Evolutionary conservation across 129 eudicot species (phyloP).

Genomic region (Saposhnikovia divaricata): DNA sequence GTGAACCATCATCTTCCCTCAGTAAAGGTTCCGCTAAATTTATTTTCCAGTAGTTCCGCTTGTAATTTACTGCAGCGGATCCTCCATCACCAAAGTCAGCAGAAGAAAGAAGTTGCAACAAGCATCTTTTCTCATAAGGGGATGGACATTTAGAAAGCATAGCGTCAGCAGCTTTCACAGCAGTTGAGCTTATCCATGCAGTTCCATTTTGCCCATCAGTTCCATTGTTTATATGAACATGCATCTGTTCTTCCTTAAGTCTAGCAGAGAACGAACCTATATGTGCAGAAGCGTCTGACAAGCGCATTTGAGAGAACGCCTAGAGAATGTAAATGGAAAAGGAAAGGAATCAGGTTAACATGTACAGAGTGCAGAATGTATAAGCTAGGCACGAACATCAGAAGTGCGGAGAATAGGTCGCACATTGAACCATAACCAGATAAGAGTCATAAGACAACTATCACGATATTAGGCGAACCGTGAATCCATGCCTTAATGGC

Average conservation of each 20-base stretch:
- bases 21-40: constrained; percentile 89
- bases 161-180: constrained; percentile 82
- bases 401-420: background rate
- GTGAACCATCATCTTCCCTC: constrained; percentile 65
- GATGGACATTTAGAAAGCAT: constrained; percentile 84
- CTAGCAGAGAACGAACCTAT: constrained; percentile 75
- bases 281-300: constrained; percentile 88
- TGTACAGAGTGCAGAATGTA: background rate
- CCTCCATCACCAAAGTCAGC: constrained; percentile 95
- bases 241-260: constrained; percentile 70
- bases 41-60: constrained; percentile 77
- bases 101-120: constrained; percentile 69
- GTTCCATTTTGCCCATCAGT: constrained; percentile 43
- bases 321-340: constrained; percentile 12
- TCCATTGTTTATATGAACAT: constrained; percentile 28
- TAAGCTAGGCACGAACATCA: background rate
- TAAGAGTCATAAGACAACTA: background rate
- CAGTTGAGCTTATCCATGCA: constrained; percentile 69
- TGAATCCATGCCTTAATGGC: background rate
- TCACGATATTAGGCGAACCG: background rate
- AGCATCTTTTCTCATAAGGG: constrained; percentile 86
- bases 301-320: constrained; percentile 97
- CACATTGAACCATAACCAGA: background rate
- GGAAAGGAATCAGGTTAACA: background rate
- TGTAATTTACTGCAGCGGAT: constrained; percentile 52